Evolutionary conservation across 2,329 filamentous ascomycete species (phyloP).

Genomic region (Madurella mycetomatis): DNA sequence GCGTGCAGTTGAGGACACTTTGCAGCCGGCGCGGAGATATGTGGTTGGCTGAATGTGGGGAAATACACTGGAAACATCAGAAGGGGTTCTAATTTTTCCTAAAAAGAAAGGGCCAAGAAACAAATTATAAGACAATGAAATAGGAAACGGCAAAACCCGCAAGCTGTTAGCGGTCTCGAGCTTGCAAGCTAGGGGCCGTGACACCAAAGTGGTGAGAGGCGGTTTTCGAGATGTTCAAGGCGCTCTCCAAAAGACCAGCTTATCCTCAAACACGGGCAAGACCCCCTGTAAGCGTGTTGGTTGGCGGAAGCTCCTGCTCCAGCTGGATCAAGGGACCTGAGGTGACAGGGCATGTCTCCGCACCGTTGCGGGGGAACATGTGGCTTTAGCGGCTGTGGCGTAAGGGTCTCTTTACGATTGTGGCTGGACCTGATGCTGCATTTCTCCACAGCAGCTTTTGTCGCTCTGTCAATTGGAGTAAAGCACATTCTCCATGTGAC

Average conservation of each 20-base stretch:
- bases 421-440: not conserved
- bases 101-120: not conserved
- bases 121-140: not conserved
- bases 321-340: slow-evolving; percentile 4
- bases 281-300: not conserved
- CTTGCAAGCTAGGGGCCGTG: too few relatives aligned
- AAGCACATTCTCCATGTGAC: not conserved
- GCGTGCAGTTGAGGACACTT: slow-evolving; percentile 21
- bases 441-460: slow-evolving; percentile 2
- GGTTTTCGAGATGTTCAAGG: too few relatives aligned
- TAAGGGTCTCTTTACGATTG: not conserved
- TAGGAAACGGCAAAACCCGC: not conserved
- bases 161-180: not conserved
- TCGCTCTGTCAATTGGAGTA: not conserved
- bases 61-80: not conserved
- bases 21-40: slow-evolving; percentile 17
- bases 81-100: too few relatives aligned
- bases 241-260: slow-evolving; percentile 9
- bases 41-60: slow-evolving; percentile 19
- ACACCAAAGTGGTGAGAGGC: too few relatives aligned
- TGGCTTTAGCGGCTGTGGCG: slow-evolving; percentile 1
- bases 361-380: slow-evolving; percentile 1
- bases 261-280: slow-evolving; percentile 5
- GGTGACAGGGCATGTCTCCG: slow-evolving; percentile 2
- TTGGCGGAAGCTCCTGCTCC: slow-evolving; percentile 16